Evolutionary conservation across 192 early-diverging fungal species (phyloP).

Genomic region (Coemansia sp.): DNA sequence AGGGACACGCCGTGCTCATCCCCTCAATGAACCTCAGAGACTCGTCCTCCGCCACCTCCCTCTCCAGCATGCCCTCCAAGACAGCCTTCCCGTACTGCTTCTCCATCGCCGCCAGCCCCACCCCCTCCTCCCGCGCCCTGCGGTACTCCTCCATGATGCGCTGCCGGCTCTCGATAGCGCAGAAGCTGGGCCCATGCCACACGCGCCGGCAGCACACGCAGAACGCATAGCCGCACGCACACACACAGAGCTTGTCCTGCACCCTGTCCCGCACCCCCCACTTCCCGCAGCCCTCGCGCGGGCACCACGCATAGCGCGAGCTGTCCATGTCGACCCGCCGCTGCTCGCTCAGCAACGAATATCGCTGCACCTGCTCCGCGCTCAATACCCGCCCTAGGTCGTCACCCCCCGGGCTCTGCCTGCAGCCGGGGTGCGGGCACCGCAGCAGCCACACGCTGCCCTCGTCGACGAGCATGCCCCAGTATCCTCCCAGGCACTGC

Average conservation of each 20-base stretch:
- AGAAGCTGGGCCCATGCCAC: constrained; percentile 27
- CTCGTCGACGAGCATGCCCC: constrained; percentile 20
- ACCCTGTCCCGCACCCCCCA: constrained; percentile 4
- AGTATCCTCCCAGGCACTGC: constrained; percentile 15
- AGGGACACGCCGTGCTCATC: constrained; percentile 16
- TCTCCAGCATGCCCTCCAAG: constrained; percentile 7
- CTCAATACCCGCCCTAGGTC: not conserved
- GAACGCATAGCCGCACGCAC: constrained; percentile 22
- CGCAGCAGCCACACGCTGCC: constrained; percentile 11
- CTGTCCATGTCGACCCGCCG: constrained; percentile 13
- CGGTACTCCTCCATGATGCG: constrained; percentile 10
- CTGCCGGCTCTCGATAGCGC: constrained; percentile 4
- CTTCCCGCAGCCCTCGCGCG: constrained; percentile 12
- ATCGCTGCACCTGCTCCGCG: constrained; percentile 1
- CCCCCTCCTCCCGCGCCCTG: not conserved
- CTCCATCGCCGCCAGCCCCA: constrained; percentile 1
- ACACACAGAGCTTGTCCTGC: constrained; percentile 6
- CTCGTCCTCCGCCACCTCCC: not conserved
- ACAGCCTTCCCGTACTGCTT: constrained; percentile 9
- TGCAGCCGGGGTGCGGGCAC: constrained; percentile 15
- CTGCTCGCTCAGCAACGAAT: constrained; percentile 5
- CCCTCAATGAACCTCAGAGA: not conserved
- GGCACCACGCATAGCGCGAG: constrained; percentile 17
- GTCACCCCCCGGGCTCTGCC: not conserved
- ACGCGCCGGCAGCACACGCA: constrained; percentile 19